Conservation (phyloP, 768 basidiomycete species). For the Udeniomyces megalosporus region DNA sequence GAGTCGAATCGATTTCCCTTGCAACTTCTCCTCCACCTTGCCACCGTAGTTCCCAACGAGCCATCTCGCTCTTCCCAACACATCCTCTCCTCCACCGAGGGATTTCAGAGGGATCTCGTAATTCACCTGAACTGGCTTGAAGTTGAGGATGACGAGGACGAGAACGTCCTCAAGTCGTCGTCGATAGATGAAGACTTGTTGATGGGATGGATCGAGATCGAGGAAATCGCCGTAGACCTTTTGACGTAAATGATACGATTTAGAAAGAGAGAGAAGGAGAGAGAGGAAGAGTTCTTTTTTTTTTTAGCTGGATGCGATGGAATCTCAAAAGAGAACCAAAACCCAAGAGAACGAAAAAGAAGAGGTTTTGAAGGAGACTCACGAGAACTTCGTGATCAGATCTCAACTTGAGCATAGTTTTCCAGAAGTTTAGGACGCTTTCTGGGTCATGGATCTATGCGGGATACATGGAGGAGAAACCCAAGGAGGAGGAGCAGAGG, state of each 20-base stretch:
- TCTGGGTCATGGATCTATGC: too few relatives aligned
- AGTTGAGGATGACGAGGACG: constrained; percentile 28
- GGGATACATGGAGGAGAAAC: constrained; percentile 34
- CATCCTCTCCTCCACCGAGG: background rate
- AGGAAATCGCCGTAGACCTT: constrained; percentile 44
- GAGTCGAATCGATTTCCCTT: background rate
- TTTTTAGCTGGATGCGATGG: too few relatives aligned
- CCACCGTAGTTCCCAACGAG: background rate
- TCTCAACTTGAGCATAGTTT: constrained; percentile 39
- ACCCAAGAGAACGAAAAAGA: too few relatives aligned
- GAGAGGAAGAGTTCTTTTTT: too few relatives aligned
- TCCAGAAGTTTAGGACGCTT: constrained; percentile 51
- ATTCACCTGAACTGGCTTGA: background rate
- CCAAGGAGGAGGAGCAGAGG: background rate
- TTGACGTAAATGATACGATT: background rate
- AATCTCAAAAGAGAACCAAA: too few relatives aligned
- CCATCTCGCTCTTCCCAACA: background rate
- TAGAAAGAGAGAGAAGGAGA: too few relatives aligned
- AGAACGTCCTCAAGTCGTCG: constrained; percentile 30
- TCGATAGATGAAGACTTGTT: constrained; percentile 42
- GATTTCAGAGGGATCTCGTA: background rate
- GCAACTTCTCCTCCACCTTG: background rate
- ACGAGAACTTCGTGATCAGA: constrained; percentile 44
- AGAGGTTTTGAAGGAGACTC: constrained; percentile 15
- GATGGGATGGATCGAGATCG: constrained; percentile 36